Conservation (phyloP, 2,329 filamentous ascomycete genomes). For the Calycina herbarum region DNA sequence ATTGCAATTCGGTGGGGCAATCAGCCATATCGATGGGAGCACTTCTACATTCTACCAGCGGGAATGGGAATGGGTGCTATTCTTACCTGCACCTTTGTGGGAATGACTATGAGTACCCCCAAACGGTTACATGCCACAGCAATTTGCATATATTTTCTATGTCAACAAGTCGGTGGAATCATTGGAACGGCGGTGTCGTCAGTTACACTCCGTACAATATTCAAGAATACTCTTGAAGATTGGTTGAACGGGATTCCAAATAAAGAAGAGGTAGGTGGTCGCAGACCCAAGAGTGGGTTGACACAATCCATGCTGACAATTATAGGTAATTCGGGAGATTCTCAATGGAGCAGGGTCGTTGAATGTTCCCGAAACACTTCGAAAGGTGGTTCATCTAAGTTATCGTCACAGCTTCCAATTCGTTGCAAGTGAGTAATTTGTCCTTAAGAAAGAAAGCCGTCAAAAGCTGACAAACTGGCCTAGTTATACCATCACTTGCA, state of each 20-base stretch:
- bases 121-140: not conserved
- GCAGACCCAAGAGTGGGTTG: not conserved
- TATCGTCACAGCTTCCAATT: not conserved
- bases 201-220: not conserved
- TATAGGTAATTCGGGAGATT: not conserved
- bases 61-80: slow-evolving; percentile 1
- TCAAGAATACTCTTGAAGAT: not conserved
- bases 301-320: not conserved
- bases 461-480: not conserved
- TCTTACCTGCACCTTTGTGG: not conserved
- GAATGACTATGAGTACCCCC: not conserved
- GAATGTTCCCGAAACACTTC: not conserved
- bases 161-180: not conserved
- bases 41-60: not conserved
- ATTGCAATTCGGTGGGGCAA: not conserved
- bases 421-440: not conserved
- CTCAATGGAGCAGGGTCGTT: not conserved
- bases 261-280: not conserved
- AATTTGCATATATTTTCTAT: not conserved
- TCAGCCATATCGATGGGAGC: not conserved
- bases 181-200: not conserved
- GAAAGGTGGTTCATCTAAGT: not conserved
- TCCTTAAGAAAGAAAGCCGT: not conserved
- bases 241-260: not conserved
- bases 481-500: not conserved